Conservation (phyloP, 495 filamentous ascomycete genomes). For the Penicillium parvum region DNA sequence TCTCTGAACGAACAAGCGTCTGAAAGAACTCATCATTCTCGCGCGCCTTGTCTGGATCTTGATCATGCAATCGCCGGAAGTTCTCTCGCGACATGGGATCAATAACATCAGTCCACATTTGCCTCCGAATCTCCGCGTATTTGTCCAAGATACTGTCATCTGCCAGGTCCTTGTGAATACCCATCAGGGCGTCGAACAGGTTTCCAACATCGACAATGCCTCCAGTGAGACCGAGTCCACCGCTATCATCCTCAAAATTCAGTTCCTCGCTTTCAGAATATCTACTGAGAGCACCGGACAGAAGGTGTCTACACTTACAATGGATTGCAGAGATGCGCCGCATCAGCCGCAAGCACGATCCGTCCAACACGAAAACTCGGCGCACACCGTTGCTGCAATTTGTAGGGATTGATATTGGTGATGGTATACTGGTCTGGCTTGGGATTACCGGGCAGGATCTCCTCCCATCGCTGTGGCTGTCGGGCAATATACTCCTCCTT, state of each 20-base stretch:
- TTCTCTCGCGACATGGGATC: conserved; percentile 54
- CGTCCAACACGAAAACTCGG: conserved; percentile 51
- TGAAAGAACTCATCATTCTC: conserved; percentile 40
- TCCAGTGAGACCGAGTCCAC: conserved; percentile 58
- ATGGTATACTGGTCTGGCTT: conserved; percentile 54
- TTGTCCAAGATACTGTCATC: conserved; percentile 54
- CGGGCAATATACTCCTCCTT: conserved; percentile 49
- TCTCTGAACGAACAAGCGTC: conserved; percentile 21
- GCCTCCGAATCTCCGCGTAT: conserved; percentile 52
- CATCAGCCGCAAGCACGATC: conserved; percentile 56
- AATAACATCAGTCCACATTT: conserved; percentile 53
- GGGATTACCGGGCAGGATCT: conserved; percentile 55
- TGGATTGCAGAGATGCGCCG: conserved; percentile 44
- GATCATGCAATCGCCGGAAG: conserved; percentile 31
- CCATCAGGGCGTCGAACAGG: conserved; percentile 53
- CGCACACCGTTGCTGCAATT: conserved; percentile 59
- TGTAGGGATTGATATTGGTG: conserved; percentile 53
- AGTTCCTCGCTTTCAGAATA: too few species aligned
- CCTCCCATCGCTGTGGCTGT: conserved; percentile 49
- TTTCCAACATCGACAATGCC: conserved; percentile 57
- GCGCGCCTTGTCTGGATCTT: conserved; percentile 31
- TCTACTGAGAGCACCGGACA: background rate
- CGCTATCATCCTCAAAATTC: conserved; percentile 24
- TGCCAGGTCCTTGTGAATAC: conserved; percentile 50
- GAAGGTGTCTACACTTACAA: conserved; percentile 26